These are phyloP conservation scores for Viola odorata DNA, from an alignment of 345 rosid species.

Conservation along the genomic window DNA sequence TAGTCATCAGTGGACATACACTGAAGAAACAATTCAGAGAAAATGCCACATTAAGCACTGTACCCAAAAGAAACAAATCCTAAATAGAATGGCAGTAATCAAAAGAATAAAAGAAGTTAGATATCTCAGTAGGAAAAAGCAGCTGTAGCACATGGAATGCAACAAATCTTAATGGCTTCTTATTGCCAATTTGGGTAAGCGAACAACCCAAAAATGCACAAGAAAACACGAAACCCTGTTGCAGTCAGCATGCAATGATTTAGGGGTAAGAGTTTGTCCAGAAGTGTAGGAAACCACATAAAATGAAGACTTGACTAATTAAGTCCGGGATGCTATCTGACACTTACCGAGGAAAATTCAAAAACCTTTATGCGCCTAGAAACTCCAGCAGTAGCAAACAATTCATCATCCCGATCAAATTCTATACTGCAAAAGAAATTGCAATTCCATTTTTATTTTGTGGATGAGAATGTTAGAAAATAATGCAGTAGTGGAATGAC, in stretches of 20 bases:
- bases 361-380: constrained; percentile 84
- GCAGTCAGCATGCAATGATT: neutral
- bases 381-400: constrained; percentile 95
- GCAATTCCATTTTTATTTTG: neutral
- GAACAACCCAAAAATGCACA: no score
- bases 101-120: neutral
- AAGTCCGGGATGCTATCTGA: neutral
- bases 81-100: no score
- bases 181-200: no score
- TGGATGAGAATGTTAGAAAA: no score
- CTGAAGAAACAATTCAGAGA: no score
- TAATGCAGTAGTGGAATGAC: no score
- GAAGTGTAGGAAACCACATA: neutral
- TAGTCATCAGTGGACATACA: no score
- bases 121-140: neutral
- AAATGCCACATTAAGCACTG: no score
- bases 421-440: constrained; percentile 60
- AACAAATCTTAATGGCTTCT: no score
- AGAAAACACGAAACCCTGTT: no score
- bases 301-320: neutral
- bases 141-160: neutral
- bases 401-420: constrained; percentile 84
- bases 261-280: neutral
- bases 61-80: no score
- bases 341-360: constrained; percentile 74